Evolutionary conservation across 1,139 yeast species (phyloP).

Genomic region (Saccharomyces hybrid): DNA sequence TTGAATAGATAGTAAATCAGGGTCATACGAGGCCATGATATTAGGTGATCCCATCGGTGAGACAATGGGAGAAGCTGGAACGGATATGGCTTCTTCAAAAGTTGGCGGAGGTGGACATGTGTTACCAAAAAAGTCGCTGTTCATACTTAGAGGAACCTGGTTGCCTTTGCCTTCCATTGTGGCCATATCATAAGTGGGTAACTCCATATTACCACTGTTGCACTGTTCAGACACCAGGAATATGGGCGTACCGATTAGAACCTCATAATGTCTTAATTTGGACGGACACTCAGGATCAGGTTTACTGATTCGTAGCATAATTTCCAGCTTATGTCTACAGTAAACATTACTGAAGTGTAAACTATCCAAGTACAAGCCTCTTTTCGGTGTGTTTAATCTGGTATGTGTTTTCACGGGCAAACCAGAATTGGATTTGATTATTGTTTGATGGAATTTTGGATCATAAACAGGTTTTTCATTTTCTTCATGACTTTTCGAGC

Average conservation of each 20-base stretch:
- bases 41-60: conserved; percentile 27
- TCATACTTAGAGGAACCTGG: background rate
- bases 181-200: conserved; percentile 58
- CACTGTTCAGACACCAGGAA: conserved; percentile 67
- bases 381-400: conserved; percentile 25
- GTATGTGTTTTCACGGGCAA: conserved; percentile 22
- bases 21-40: conserved; percentile 15
- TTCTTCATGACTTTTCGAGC: conserved; percentile 7
- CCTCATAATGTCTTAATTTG: conserved; percentile 79
- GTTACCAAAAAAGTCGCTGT: conserved; percentile 3
- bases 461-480: background rate
- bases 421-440: conserved; percentile 21
- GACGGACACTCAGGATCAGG: conserved; percentile 46
- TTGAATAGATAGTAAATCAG: conserved; percentile 26
- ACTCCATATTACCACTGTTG: conserved; percentile 56
- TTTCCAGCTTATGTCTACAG: conserved; percentile 68
- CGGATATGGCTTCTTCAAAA: conserved; percentile 49
- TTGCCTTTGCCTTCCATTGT: conserved; percentile 26
- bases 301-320: conserved; percentile 70
- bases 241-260: conserved; percentile 83
- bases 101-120: conserved; percentile 39
- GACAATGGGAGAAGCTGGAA: conserved; percentile 30
- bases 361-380: conserved; percentile 57
- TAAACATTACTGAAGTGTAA: conserved; percentile 62
- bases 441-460: conserved; percentile 18